Percentiles rank a stretch among this genome's conserved stretches.
Conservation (phyloP, 1,284 basidiomycete species). For the Tetrapyrgos nigripes region DNA sequence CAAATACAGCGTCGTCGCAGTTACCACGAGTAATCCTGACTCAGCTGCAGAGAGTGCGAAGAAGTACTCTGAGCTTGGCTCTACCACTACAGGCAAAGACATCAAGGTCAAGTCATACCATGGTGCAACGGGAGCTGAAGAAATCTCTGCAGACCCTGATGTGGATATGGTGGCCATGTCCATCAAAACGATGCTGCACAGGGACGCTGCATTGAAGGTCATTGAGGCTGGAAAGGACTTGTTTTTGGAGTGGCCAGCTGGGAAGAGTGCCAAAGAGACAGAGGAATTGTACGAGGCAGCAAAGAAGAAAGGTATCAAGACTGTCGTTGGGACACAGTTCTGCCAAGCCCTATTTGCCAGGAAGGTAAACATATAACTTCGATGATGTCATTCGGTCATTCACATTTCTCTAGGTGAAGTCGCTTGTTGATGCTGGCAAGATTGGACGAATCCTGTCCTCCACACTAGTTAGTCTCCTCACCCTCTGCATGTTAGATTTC, state of each 20-base stretch:
- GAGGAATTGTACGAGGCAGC: conserved; percentile 37
- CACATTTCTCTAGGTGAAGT: conserved; percentile 1
- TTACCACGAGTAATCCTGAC: conserved; percentile 30
- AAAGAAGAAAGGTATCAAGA: conserved; percentile 34
- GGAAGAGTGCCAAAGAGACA: conserved; percentile 34
- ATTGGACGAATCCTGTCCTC: conserved; percentile 16
- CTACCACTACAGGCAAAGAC: conserved; percentile 17
- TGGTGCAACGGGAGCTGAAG: conserved; percentile 28
- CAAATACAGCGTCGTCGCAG: conserved; percentile 30
- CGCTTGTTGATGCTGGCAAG: conserved; percentile 11
- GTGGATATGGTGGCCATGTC: conserved; percentile 42
- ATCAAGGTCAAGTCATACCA: conserved; percentile 38
- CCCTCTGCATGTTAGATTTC: background rate
- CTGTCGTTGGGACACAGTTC: conserved; percentile 40
- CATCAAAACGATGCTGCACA: conserved; percentile 36
- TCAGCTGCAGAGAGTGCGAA: conserved; percentile 32
- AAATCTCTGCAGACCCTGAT: conserved; percentile 38
- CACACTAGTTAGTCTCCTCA: conserved; percentile 11
- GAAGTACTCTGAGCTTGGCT: conserved; percentile 26
- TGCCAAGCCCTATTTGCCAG: conserved; percentile 28
- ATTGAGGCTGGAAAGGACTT: conserved; percentile 42
- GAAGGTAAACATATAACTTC: conserved; percentile 34
- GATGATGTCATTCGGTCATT: background rate
- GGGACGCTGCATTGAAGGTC: conserved; percentile 32
- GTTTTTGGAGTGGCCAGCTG: conserved; percentile 47